Evolutionary conservation across 2,329 filamentous ascomycete species (phyloP).

Genomic region (Drechslerella dactyloides): DNA sequence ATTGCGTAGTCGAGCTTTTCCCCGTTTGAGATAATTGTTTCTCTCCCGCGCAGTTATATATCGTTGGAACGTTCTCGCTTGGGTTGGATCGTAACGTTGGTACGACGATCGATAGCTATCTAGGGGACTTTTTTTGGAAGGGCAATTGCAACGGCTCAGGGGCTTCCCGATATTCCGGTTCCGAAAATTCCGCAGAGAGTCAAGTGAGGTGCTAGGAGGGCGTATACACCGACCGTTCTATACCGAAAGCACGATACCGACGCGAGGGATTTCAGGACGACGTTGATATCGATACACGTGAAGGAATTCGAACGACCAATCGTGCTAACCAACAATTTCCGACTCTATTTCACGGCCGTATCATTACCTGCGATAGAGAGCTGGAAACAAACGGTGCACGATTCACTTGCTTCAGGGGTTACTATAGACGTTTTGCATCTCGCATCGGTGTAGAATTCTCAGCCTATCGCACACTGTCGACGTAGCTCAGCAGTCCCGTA

Average conservation of each 20-base stretch:
- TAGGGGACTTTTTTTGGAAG: slow-evolving; percentile 9
- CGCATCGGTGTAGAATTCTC: slow-evolving; percentile 26
- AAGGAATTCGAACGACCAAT: slow-evolving; percentile 34
- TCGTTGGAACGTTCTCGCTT: too few species aligned
- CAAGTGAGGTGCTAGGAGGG: slow-evolving; percentile 8
- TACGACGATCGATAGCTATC: slow-evolving; percentile 12
- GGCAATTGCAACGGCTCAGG: too few species aligned
- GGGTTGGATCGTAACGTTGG: too few species aligned
- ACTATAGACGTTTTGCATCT: slow-evolving; percentile 11
- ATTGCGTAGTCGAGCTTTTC: slow-evolving; percentile 33
- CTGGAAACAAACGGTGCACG: slow-evolving; percentile 18
- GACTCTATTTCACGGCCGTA: neutral
- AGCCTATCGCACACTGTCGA: slow-evolving; percentile 8
- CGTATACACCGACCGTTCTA: slow-evolving; percentile 17
- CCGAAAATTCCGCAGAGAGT: too few species aligned
- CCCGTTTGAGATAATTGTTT: slow-evolving; percentile 30
- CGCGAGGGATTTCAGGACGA: neutral
- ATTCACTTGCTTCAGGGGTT: slow-evolving; percentile 10
- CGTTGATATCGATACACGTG: slow-evolving; percentile 17
- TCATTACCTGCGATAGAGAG: slow-evolving; percentile 4
- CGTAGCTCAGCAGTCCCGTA: slow-evolving; percentile 27
- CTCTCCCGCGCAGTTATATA: too few species aligned
- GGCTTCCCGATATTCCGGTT: too few species aligned
- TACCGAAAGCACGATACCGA: slow-evolving; percentile 14
- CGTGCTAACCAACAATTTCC: slow-evolving; percentile 18